Percentiles rank a stretch among this genome's conserved stretches.
These are phyloP conservation scores for Kwoniella newhampshirensis DNA, from an alignment of 768 basidiomycete genomes.

Conservation along the genomic window DNA sequence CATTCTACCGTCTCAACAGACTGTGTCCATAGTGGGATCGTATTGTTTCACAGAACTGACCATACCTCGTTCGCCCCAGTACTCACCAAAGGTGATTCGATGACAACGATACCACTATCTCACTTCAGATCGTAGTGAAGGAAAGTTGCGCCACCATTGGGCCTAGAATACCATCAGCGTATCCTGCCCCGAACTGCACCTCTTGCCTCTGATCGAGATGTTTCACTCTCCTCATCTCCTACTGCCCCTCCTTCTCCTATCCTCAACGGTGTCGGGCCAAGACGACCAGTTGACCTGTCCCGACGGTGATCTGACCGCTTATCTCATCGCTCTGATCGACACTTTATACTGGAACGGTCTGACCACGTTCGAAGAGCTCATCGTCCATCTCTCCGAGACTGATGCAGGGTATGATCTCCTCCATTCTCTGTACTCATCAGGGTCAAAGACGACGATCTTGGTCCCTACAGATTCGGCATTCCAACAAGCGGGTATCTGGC, in stretches of 20 bases:
- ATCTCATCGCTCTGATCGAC: slow-evolving; percentile 38
- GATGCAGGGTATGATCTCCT: slow-evolving; percentile 38
- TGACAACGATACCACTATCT: too few relatives aligned
- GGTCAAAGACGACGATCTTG: slow-evolving; percentile 26
- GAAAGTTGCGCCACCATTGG: too few relatives aligned
- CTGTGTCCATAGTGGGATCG: too few relatives aligned
- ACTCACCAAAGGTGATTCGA: too few relatives aligned
- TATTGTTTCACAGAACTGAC: too few relatives aligned
- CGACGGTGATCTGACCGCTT: slow-evolving; percentile 29
- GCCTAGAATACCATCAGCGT: too few relatives aligned
- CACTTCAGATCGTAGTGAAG: too few relatives aligned
- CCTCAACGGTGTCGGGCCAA: slow-evolving; percentile 5
- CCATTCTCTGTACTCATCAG: slow-evolving; percentile 11
- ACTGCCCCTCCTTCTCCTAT: slow-evolving; percentile 18
- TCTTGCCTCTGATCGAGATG: too few relatives aligned
- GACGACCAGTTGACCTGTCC: slow-evolving; percentile 32
- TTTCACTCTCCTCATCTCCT: too few relatives aligned
- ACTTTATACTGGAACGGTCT: slow-evolving; percentile 37
- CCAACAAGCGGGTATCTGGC: slow-evolving; percentile 25
- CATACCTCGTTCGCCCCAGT: too few relatives aligned
- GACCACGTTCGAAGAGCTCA: slow-evolving; percentile 38
- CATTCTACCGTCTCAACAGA: too few relatives aligned
- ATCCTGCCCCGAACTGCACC: too few relatives aligned
- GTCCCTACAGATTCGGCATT: slow-evolving; percentile 44
- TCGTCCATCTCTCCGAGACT: slow-evolving; percentile 23